Evolutionary conservation across 2,329 filamentous ascomycete genomes (phyloP), one percentile per base, ranked within the genome.

Genomic region (Aspergillus ochraceoroseus): DNA sequence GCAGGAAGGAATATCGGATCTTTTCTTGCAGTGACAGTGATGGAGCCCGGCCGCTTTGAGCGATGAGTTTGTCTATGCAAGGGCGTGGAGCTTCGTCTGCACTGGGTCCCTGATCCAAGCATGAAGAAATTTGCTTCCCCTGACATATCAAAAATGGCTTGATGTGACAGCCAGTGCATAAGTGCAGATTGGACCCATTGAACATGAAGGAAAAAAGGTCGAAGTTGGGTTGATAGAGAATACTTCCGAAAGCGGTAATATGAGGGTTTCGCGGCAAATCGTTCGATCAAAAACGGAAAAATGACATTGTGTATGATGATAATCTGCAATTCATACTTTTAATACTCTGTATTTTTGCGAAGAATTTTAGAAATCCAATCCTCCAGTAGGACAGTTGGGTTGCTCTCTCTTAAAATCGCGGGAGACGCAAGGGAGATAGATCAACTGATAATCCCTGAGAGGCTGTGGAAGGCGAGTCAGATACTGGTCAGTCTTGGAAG

Each of bases 41-140:
- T 32, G 32, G 27, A 43, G 28, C 20, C 25, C 34, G 43, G 38
- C 35, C 30, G 43, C 38, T 43, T 31, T 28, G 43, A 43, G 39
- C 22, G 6, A 32, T 19, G 19, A 11, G n/a, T 17, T 14, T 18
- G 30, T 32, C 14, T 26, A 34, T 41, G 37, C 14, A 35, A 28
- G 31, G 22, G 9, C 20, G 18, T 9, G 9, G 20, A 29, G 29
- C 18, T 23, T 7, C 20, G 22, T 15, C 19, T 41, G 28, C 41
- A 30, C 41, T 31, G 19, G 41, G 41, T 36, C 25, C 22, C 6
- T 22, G 25, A 12, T 11, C 8, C 12, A 22, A 17, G 15, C 12
- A 31, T 15, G 9, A 31, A 31, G 29, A 15, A 18, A 31, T 15
- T 18, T 11, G 7, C 20, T 22, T 22, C 5, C n/a, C n/a, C n/a